Conservation (phyloP, 1,284 basidiomycete genomes). For the Cryptococcus deneoformans region DNA sequence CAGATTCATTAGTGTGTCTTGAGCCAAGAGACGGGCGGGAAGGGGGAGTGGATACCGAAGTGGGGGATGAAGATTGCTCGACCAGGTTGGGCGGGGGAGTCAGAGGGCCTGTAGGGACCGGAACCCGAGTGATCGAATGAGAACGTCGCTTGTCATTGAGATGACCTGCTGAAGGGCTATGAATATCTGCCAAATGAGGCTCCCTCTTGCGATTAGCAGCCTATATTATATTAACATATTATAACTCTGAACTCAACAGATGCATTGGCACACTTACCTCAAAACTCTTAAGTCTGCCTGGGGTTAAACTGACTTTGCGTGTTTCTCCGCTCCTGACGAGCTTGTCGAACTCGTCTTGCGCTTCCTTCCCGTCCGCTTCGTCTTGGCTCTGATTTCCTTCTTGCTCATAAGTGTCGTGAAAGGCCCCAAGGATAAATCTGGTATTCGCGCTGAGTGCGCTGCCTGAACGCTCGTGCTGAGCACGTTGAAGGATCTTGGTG, state of each 20-base stretch:
- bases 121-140: not conserved
- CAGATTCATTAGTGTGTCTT: not conserved
- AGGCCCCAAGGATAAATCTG: slow-evolving; percentile 22
- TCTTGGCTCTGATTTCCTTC: slow-evolving; percentile 5
- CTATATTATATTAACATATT: too few relatives aligned
- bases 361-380: slow-evolving; percentile 17
- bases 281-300: slow-evolving; percentile 83
- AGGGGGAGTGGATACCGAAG: too few relatives aligned
- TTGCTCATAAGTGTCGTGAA: slow-evolving; percentile 15
- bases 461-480: slow-evolving; percentile 21
- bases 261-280: slow-evolving; percentile 59
- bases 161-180: too few relatives aligned
- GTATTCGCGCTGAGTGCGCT: slow-evolving; percentile 32
- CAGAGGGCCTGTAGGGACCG: not conserved
- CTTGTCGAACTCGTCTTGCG: slow-evolving; percentile 75
- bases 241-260: too few relatives aligned
- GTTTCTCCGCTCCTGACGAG: slow-evolving; percentile 81
- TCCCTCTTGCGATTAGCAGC: too few relatives aligned
- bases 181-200: too few relatives aligned
- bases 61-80: too few relatives aligned
- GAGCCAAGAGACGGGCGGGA: too few relatives aligned
- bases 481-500: not conserved
- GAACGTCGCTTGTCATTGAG: not conserved
- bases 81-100: too few relatives aligned
- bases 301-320: slow-evolving; percentile 93